These are phyloP conservation scores for Plasmodiophora brassicae DNA, from an alignment of 208 protist genomes.

Conservation along the genomic window DNA sequence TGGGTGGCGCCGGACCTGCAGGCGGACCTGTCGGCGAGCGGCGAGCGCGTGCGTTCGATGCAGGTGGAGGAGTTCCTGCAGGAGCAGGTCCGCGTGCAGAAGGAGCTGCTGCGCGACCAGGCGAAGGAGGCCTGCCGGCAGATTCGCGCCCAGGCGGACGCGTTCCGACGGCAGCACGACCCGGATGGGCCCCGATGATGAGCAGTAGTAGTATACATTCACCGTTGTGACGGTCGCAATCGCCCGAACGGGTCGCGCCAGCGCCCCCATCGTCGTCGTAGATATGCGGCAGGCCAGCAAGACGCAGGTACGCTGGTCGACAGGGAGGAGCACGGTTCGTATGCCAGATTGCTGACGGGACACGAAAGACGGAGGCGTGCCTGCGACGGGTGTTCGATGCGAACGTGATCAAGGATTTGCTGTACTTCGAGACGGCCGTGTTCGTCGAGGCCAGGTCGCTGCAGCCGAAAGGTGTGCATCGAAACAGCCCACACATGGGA, in stretches of 20 bases:
- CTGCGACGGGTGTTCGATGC: background rate
- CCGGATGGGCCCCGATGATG: background rate
- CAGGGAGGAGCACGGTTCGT: no score
- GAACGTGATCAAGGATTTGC: background rate
- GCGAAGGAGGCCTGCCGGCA: background rate
- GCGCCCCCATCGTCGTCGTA: background rate
- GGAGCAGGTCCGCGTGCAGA: background rate
- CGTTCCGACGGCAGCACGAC: background rate
- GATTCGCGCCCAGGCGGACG: background rate
- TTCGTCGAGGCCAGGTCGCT: background rate
- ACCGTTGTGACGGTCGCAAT: background rate
- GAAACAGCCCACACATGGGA: no score
- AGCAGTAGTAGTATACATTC: background rate
- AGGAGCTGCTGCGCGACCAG: background rate
- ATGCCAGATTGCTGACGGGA: no score
- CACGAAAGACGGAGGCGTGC: background rate
- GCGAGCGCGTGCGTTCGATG: no score
- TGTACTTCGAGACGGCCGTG: constrained; percentile 22
- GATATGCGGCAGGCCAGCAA: background rate
- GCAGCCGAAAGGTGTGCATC: constrained; percentile 16
- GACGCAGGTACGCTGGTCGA: no score
- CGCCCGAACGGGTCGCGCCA: background rate
- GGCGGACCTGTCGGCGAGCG: no score
- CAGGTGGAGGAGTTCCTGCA: constrained; percentile 6
- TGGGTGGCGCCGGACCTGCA: no score